Evolutionary conservation across 2,329 filamentous ascomycete genomes (phyloP), one percentile per base, ranked within the genome.

Genomic region (Monosporascus sp.): DNA sequence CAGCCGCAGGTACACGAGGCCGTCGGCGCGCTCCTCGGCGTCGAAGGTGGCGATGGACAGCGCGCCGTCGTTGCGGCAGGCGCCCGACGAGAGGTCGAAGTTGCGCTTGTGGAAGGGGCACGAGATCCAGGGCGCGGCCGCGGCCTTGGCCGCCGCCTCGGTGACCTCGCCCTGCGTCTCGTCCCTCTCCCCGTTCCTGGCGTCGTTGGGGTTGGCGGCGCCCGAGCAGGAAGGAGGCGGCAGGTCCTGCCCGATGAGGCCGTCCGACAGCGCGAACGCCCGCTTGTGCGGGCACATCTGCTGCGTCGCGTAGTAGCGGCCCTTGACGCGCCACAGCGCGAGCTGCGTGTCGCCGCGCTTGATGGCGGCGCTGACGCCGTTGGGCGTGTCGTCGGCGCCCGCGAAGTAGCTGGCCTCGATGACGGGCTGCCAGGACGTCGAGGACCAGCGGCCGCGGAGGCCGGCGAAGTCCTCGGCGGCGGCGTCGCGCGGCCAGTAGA

Each of bases 281-380:
- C 91, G 86, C 72, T 93, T 94, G 74, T 96, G 91, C 9, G 91
- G 91, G 68, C 91, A 96, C 91, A 96, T 96, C 68, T 96, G 90
- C 73, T 96, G 91, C 15, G 88, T 88, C 54, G 89, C 88, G 70
- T 93, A 93, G 77, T 86, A 95, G 51, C 81, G 81, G 20, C 90
- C 91, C 51, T 83, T 82, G 57, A 96, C 81, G 63, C 91, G 88
- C 82, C 92, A 96, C 51, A 96, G 76, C 7, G 91, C 91, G 2
- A 96, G 80, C 70, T 96, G 91, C 0, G 91, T 96, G 69, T 96
- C 91, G 44, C 91, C 89, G 44, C 89, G 82, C 76, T 95, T 94
- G 71, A 96, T 77, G 35, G 86, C 86, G 5, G 89, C 85, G 9
- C 84, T 88, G 53, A 90, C 86, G 35, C 88, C 88, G 28, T 88